These are phyloP conservation scores for Gracilaria domingensis DNA, from an alignment of 23 red algal species.

Conservation along the genomic window DNA sequence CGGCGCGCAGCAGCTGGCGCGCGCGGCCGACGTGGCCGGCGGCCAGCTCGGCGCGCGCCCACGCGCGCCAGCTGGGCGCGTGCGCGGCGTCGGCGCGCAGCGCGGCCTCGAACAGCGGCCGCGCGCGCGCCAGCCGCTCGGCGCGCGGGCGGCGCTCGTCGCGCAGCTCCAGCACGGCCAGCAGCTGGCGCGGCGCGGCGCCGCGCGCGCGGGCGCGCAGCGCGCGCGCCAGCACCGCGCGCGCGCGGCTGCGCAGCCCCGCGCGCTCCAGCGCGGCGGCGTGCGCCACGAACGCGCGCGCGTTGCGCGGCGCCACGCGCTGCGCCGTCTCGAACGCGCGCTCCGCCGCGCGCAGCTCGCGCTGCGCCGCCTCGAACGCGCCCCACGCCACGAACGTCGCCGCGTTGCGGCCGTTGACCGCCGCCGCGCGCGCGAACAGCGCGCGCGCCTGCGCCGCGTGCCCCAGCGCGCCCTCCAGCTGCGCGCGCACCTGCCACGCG, in stretches of 20 bases:
- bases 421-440: constrained; percentile 38
- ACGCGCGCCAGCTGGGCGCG: constrained; percentile 57
- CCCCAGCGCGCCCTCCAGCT: constrained; percentile 48
- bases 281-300: constrained; percentile 62
- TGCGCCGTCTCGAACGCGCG: constrained; percentile 61
- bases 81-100: constrained; percentile 13
- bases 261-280: constrained; percentile 36
- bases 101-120: constrained; percentile 27
- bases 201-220: constrained; percentile 47
- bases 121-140: constrained; percentile 20
- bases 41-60: constrained; percentile 62
- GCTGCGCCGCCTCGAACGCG: constrained; percentile 51
- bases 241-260: constrained; percentile 46
- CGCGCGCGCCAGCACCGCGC: constrained; percentile 47
- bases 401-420: constrained; percentile 70
- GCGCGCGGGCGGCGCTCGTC: constrained; percentile 28
- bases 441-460: constrained; percentile 48
- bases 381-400: constrained; percentile 80
- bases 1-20: constrained; percentile 68
- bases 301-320: constrained; percentile 55
- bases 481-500: constrained; percentile 77
- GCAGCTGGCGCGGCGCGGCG: constrained; percentile 29
- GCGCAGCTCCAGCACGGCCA: constrained; percentile 58
- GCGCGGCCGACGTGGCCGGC: constrained; percentile 62
- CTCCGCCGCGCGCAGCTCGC: not conserved